Conservation (phyloP, 1,284 basidiomycete species). For the Leccinum pachyderme region DNA sequence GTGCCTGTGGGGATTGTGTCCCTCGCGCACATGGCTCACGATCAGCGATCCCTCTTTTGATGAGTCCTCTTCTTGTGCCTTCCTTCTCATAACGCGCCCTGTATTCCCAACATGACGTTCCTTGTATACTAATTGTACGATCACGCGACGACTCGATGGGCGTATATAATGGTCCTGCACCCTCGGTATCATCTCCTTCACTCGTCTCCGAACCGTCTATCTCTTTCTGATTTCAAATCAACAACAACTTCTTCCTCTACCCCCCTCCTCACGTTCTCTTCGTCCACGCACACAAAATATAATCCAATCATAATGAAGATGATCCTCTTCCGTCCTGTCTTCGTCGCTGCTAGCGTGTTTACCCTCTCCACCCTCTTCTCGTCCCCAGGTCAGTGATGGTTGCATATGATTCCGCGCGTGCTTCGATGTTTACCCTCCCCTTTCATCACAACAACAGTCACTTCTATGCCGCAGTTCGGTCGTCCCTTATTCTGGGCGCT, state of each 20-base stretch:
- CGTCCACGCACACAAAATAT: not conserved
- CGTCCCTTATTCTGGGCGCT: constrained; percentile 10
- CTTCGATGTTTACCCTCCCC: not conserved
- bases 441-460: constrained; percentile 6
- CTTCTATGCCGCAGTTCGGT: constrained; percentile 22
- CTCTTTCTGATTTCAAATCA: not conserved
- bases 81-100: not conserved
- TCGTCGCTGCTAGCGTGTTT: constrained; percentile 5
- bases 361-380: constrained; percentile 8
- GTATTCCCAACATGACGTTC: not conserved
- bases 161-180: not conserved
- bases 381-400: constrained; percentile 6
- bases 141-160: not conserved
- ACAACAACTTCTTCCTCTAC: not conserved
- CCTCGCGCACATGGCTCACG: not conserved
- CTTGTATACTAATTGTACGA: constrained; percentile 1
- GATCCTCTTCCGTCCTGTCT: constrained; percentile 22
- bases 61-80: not conserved
- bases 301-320: constrained; percentile 12
- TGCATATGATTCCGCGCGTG: not conserved
- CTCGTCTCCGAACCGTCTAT: not conserved
- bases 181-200: not conserved
- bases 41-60: not conserved
- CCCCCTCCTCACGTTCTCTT: not conserved
- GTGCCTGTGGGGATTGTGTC: not conserved